phyloP scores from a whole-genome alignment of 225 moss, liverwort and hornwort species.

The Polytrichum formosum region DNA sequence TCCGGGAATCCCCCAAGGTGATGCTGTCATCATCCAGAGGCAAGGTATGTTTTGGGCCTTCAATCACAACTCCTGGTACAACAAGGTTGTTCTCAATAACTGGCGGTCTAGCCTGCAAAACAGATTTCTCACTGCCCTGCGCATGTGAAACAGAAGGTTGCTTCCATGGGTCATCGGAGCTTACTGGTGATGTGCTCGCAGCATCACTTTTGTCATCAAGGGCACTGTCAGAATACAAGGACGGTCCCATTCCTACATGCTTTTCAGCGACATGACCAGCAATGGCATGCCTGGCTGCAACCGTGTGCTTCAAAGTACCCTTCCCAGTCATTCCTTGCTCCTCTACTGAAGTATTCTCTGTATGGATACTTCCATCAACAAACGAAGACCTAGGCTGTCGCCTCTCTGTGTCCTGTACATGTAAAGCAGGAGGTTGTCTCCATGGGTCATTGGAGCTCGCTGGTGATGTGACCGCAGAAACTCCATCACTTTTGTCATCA shows the following conservation, averaged over 20 bases:
- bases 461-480: not conserved
- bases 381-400: not conserved
- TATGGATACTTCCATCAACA: not conserved
- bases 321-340: constrained; percentile 9
- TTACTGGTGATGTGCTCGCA: not conserved
- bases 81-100: constrained; percentile 14
- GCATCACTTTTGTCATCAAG: not conserved
- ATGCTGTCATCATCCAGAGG: constrained; percentile 41
- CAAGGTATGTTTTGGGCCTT: constrained; percentile 54
- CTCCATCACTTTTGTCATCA: not conserved
- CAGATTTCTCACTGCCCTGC: constrained; percentile 12
- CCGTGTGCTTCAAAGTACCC: not conserved
- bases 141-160: constrained; percentile 5
- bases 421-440: constrained; percentile 22
- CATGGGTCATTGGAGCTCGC: constrained; percentile 18
- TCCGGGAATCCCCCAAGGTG: constrained; percentile 22
- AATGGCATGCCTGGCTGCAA: too few relatives aligned
- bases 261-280: not conserved
- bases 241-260: not conserved
- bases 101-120: constrained; percentile 5
- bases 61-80: constrained; percentile 52
- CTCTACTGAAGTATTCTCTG: not conserved
- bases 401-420: not conserved
- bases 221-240: not conserved
- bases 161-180: constrained; percentile 23